phyloP scores from a whole-genome alignment of 192 early-diverging fungal genomes.

The Coemansia sp. region DNA sequence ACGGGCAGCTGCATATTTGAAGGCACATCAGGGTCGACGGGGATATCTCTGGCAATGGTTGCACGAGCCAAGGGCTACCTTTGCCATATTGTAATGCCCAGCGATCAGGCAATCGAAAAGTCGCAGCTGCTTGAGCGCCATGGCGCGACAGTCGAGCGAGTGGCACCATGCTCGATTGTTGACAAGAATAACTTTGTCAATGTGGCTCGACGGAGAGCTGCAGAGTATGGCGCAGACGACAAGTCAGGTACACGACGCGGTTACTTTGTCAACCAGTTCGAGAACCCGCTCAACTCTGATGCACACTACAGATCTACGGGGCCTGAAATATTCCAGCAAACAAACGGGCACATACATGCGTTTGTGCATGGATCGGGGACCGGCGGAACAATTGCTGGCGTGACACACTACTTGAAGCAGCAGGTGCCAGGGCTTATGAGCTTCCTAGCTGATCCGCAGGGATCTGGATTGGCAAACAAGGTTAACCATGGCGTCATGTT shows the following conservation, averaged over 20 bases:
- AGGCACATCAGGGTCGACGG: conserved; percentile 94
- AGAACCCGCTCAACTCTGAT: conserved; percentile 81
- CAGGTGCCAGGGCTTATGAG: conserved; percentile 60
- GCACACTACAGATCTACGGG: conserved; percentile 82
- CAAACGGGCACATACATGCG: conserved; percentile 69
- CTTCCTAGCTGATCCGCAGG: conserved; percentile 87
- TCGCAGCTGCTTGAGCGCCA: conserved; percentile 77
- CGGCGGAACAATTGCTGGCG: conserved; percentile 90
- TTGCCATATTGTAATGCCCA: conserved; percentile 96
- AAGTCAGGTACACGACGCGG: conserved; percentile 33
- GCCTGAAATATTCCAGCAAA: conserved; percentile 74
- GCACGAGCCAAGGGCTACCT: conserved; percentile 85
- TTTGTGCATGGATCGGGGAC: conserved; percentile 91
- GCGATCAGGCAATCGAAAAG: conserved; percentile 91
- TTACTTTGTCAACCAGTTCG: conserved; percentile 94
- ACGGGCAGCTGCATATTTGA: conserved; percentile 83
- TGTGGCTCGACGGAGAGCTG: conserved; percentile 74
- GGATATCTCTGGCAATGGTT: conserved; percentile 92
- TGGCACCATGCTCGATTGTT: conserved; percentile 87
- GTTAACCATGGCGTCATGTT: conserved; percentile 93
- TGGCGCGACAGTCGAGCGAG: conserved; percentile 88
- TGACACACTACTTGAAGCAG: conserved; percentile 80
- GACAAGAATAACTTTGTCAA: conserved; percentile 92
- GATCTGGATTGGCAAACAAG: conserved; percentile 88
- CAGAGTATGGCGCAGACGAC: conserved; percentile 53